phyloP scores from a whole-genome alignment of 257 asterid species.

The Solanum ossicruentum region DNA sequence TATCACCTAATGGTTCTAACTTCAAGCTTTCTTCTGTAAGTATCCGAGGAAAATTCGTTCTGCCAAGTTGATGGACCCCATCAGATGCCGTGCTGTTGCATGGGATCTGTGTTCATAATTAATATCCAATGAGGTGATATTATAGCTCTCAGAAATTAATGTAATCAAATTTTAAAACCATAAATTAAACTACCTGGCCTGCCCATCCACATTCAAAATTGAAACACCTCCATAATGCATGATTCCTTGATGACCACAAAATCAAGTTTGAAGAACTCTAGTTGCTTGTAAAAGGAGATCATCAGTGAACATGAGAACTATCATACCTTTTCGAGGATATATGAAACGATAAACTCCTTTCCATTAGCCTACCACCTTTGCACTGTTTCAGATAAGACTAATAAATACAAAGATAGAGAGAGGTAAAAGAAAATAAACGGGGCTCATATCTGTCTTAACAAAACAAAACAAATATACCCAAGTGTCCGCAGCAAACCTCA shows the following conservation, averaged over 20 bases:
- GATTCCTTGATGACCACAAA: slow-evolving; percentile 16
- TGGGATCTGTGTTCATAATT: slow-evolving; percentile 27
- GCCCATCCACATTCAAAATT: slow-evolving; percentile 50
- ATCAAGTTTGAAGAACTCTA: not conserved
- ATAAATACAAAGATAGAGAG: not conserved
- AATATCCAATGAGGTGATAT: slow-evolving; percentile 11
- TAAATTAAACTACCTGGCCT: slow-evolving; percentile 40
- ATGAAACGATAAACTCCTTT: slow-evolving; percentile 43
- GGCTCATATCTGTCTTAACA: not conserved
- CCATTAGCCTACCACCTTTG: slow-evolving; percentile 28
- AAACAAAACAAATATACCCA: not conserved
- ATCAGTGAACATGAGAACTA: not conserved
- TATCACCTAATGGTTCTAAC: slow-evolving; percentile 30
- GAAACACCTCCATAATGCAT: slow-evolving; percentile 61
- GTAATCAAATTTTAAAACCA: slow-evolving; percentile 6
- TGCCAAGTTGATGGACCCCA: slow-evolving; percentile 5
- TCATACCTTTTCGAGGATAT: slow-evolving; percentile 34
- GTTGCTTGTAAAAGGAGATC: not conserved
- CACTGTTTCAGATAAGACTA: slow-evolving; percentile 29
- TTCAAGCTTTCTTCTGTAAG: slow-evolving; percentile 22
- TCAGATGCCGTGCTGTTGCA: slow-evolving; percentile 7
- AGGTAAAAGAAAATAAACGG: not conserved
- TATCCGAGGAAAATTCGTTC: slow-evolving; percentile 5
- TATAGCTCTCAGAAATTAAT: not conserved
- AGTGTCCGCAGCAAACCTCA: not conserved